Evolutionary conservation across 768 basidiomycete species (phyloP), one percentile per base, ranked within the genome.

Genomic region (Leccinum disarticulatum): DNA sequence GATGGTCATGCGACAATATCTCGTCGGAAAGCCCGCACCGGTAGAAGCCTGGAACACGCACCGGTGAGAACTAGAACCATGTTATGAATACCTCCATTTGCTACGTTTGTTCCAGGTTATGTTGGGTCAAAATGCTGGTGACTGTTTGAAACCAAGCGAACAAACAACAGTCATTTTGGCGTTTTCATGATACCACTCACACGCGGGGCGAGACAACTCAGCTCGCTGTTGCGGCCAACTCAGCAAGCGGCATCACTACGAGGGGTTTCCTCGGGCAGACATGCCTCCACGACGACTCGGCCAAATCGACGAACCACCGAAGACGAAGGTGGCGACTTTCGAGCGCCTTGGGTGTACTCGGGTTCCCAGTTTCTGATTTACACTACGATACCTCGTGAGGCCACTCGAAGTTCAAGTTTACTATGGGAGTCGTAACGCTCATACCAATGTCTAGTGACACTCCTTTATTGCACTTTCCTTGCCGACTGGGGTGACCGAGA

Each of bases 401-500:
- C 56, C 33, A 15, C 27, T 61, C 48, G n/a, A 31, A 60, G 51
- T 27, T 27, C n/a, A 31, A 60, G 49, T 27, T 27, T 38, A 3
- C 31, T 36, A 7, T 30, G 8, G 19, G 13, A 17, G 43, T 11
- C 19, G 19, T 43, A 41, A 55, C 9, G 17, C 55, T 61, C 46
- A 70, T 35, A 0, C 0, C 53, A 41, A 28, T n/a, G 14, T 60
- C 47, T 63, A 89, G 87, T 76, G 25, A 74, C 80, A n/a, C 68
- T 77, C 15, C 41, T 84, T 4, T 90, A 89, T 61, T 79, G 79
- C 3, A 75, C 86, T 22, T 86, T 90, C 68, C 71, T 85, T 57
- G 81, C 83, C 54, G 86, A 90, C 69, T 89, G 83, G 70, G 87
- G 87, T 4, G 83, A 87, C n/a, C 76, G 78, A 51, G 87, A 90